Percentiles rank a stretch among this genome's conserved stretches.
Conservation (phyloP, 2,329 filamentous ascomycete genomes). For the Plenodomus tracheiphilus region DNA sequence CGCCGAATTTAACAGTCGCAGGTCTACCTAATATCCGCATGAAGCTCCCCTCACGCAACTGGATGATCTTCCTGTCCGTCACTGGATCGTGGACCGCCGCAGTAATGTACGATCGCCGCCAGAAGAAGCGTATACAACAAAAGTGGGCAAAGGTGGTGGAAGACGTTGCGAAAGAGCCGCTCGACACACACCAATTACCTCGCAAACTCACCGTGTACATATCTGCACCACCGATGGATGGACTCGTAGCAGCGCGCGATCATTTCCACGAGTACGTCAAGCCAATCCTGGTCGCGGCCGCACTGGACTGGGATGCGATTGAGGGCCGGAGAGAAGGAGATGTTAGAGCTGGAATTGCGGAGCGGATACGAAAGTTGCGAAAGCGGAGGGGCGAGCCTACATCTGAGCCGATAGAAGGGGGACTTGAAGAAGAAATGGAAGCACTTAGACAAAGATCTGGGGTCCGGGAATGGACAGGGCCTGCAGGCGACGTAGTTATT, state of each 20-base stretch:
- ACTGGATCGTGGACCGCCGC: slow-evolving; percentile 77
- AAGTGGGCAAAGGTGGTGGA: slow-evolving; percentile 87
- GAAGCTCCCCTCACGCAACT: slow-evolving; percentile 91
- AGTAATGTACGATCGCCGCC: slow-evolving; percentile 87
- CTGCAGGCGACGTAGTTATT: slow-evolving; percentile 83
- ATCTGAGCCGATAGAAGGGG: slow-evolving; percentile 49
- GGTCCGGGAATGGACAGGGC: slow-evolving; percentile 71
- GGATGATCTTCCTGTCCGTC: slow-evolving; percentile 90
- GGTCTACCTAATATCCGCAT: slow-evolving; percentile 82
- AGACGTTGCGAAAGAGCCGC: slow-evolving; percentile 76
- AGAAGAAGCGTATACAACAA: slow-evolving; percentile 81
- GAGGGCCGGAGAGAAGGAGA: slow-evolving; percentile 94
- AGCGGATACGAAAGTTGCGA: slow-evolving; percentile 73
- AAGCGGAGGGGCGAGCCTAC: slow-evolving; percentile 61
- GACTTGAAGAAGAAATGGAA: slow-evolving; percentile 63
- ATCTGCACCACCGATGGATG: slow-evolving; percentile 83
- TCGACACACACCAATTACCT: slow-evolving; percentile 74
- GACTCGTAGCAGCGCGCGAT: slow-evolving; percentile 81
- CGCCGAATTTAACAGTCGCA: slow-evolving; percentile 35
- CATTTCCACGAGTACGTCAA: slow-evolving; percentile 97
- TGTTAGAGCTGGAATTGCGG: slow-evolving; percentile 81
- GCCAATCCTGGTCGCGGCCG: slow-evolving; percentile 84
- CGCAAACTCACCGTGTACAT: slow-evolving; percentile 86
- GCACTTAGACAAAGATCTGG: slow-evolving; percentile 67
- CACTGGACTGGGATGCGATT: slow-evolving; percentile 93